phyloP scores from a whole-genome alignment of 1,284 basidiomycete genomes.

The Moniliella sp. region DNA sequence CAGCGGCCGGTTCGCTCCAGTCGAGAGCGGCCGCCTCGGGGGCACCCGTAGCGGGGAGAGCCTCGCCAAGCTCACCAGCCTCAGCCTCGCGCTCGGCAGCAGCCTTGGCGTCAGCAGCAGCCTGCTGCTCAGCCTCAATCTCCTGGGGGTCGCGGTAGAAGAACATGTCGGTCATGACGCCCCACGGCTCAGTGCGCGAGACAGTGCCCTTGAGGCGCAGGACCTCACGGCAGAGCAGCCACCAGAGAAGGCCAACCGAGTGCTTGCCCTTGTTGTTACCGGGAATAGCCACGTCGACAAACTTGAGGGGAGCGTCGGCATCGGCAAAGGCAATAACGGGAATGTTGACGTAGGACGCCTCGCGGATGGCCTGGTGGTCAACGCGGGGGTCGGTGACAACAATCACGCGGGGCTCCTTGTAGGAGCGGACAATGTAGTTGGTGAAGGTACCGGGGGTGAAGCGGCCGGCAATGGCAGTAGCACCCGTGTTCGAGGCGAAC shows the following conservation, averaged over 20 bases:
- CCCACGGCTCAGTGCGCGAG: constrained; percentile 63
- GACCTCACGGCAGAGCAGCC: constrained; percentile 90
- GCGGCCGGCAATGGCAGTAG: constrained; percentile 88
- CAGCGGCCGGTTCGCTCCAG: too few relatives aligned
- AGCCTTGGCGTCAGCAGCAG: not conserved
- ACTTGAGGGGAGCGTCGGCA: constrained; percentile 87
- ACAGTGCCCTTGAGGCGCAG: constrained; percentile 81
- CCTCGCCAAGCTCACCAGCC: too few relatives aligned
- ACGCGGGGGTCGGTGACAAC: constrained; percentile 97
- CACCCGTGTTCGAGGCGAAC: constrained; percentile 89
- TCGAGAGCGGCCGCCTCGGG: too few relatives aligned
- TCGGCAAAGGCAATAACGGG: constrained; percentile 96
- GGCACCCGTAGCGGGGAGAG: too few relatives aligned
- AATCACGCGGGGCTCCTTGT: constrained; percentile 97
- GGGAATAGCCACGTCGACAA: constrained; percentile 93
- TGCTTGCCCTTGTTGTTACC: constrained; percentile 98
- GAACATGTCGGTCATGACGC: constrained; percentile 97
- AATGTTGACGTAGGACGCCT: constrained; percentile 99
- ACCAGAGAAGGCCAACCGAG: constrained; percentile 93
- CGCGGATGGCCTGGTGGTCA: constrained; percentile 98
- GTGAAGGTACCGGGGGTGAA: constrained; percentile 92
- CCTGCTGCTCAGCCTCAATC: constrained; percentile 84
- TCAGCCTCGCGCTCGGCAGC: too few relatives aligned
- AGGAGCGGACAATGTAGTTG: constrained; percentile 98
- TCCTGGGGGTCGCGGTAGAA: constrained; percentile 99